Evolutionary conservation across 148 eudicot genomes (phyloP).

Genomic region (Rhododendron henanense): DNA sequence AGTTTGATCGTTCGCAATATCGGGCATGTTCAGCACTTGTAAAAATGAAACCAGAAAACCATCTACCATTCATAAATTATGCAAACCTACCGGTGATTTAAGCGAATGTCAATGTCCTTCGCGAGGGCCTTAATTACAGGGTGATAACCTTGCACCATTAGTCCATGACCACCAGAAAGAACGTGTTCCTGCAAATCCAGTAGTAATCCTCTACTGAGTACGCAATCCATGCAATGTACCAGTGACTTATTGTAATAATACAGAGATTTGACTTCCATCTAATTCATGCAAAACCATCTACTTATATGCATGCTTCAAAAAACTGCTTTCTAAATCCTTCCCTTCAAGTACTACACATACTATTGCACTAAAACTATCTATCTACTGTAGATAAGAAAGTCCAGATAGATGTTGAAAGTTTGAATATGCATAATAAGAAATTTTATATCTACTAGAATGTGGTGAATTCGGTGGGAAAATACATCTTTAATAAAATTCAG

Average conservation of each 20-base stretch:
- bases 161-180: slow-evolving; percentile 96
- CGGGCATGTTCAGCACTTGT: neutral
- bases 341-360: neutral
- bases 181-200: slow-evolving; percentile 74
- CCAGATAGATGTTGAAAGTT: neutral
- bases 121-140: slow-evolving; percentile 84
- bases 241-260: neutral
- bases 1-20: neutral
- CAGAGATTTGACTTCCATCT: neutral
- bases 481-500: neutral
- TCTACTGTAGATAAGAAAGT: neutral
- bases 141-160: slow-evolving; percentile 90
- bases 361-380: neutral
- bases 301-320: neutral
- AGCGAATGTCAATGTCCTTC: slow-evolving; percentile 65
- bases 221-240: slow-evolving; percentile 7
- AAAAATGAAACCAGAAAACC: neutral
- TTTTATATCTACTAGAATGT: neutral
- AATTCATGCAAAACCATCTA: neutral
- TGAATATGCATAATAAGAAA: neutral
- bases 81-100: slow-evolving; percentile 73
- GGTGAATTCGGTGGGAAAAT: neutral
- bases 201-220: neutral
- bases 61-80: neutral
- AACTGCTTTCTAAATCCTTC: neutral